Evolutionary conservation across 495 filamentous ascomycete genomes (phyloP), one percentile per base, ranked within the genome.

Genomic region (Aspergillus nanangensis): DNA sequence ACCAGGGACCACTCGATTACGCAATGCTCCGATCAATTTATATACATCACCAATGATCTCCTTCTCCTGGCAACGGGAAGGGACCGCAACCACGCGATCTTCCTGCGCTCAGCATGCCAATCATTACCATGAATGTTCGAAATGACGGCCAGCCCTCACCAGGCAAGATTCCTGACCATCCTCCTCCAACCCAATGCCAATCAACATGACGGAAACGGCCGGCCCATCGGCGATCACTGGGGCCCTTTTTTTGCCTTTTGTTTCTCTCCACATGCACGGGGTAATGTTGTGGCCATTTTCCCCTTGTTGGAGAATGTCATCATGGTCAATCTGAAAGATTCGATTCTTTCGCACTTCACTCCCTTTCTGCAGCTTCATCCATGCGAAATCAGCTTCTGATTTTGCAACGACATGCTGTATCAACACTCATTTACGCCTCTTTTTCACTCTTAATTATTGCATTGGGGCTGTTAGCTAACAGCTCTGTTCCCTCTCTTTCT

Each of bases 1-100:
- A 20, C 13, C 36, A 41, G 50, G 49, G 46, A 50, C 53, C 53
- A 52, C 53, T 40, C 25, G 53, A 41, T 56, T 56, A 56, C 53
- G 49, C 53, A 56, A 56, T 38, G 43, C 22, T 36, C 38, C 44
- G 43, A 50, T 56, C 49, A 40, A 33, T 41, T 39, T 18, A 34
- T 17, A 11, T 44, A 25, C 47, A 39, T 38, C 15, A 47, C 20
- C 10, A 22, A 35, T 35, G 25, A 7, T 47, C 39, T 40, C 45
- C 45, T 44, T 39, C n/a, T 39, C 43, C 22, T 29, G n/a, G 38
- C 46, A 19, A 22, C 20, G 38, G 38, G 19, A 40, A 25, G 39
- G 24, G 15, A 31, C 39, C 14, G 39, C 24, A 42, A 25, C 39
- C 39, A 42, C 23, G 14, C 24, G 21, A 11, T 29, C 41, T 21